Conservation (phyloP, 352 stramenopile genomes). For the Phytophthora rubi region DNA sequence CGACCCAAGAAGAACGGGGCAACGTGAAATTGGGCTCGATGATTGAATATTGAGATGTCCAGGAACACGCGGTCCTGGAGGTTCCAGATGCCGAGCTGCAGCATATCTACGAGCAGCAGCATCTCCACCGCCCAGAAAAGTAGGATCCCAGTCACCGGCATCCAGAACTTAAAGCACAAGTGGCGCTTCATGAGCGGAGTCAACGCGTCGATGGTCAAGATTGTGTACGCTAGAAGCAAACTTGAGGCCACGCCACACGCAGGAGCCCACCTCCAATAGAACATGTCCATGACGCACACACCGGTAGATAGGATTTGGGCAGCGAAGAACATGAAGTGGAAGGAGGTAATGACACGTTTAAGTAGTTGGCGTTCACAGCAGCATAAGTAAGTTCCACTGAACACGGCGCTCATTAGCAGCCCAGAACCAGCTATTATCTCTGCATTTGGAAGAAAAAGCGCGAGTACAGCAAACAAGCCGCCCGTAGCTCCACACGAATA, state of each 20-base stretch:
- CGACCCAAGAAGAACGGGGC: conserved; percentile 17
- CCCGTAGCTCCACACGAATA: conserved; percentile 5
- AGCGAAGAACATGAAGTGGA: background rate
- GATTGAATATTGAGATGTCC: conserved; percentile 5
- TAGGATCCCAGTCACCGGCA: background rate
- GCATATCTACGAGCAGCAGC: conserved; percentile 6
- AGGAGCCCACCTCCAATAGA: conserved; percentile 10
- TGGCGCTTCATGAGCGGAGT: conserved; percentile 14
- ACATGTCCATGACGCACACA: conserved; percentile 8
- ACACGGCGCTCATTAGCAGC: background rate
- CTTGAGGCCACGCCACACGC: conserved; percentile 1
- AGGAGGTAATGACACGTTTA: conserved; percentile 10
- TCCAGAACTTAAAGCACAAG: conserved; percentile 15
- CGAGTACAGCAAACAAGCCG: background rate
- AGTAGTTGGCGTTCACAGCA: conserved; percentile 21
- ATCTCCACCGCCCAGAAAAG: background rate
- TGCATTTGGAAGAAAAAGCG: conserved; percentile 3
- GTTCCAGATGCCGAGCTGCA: conserved; percentile 4
- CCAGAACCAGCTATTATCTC: conserved; percentile 1
- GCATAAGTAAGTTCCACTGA: conserved; percentile 3
- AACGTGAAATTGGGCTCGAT: conserved; percentile 6
- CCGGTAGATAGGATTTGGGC: background rate
- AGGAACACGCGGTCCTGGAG: conserved; percentile 21
- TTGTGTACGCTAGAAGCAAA: background rate
- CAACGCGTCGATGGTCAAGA: conserved; percentile 17